These are phyloP conservation scores for Macrolepiota albuminosa DNA, from an alignment of 768 basidiomycete species.

Conservation along the genomic window DNA sequence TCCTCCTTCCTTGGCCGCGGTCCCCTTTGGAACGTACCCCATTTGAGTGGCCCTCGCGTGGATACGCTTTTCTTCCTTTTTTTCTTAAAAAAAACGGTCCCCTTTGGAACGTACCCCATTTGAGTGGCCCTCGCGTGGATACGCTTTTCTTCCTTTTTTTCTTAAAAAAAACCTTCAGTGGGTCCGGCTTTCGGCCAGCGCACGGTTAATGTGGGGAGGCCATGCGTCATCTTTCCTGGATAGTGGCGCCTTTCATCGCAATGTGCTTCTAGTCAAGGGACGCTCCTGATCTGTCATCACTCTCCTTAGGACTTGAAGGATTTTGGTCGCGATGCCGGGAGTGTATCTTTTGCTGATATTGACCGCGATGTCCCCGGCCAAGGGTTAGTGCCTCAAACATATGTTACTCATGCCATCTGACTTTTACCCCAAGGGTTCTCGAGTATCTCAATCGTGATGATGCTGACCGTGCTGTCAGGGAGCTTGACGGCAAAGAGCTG, in stretches of 20 bases:
- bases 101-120: conserved; percentile 15
- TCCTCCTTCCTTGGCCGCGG: conserved; percentile 23
- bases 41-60: conserved; percentile 19
- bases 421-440: conserved; percentile 55
- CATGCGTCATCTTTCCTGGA: conserved; percentile 13
- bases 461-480: conserved; percentile 89
- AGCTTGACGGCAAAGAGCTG: conserved; percentile 82
- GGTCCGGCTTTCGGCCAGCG: conserved; percentile 15
- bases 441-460: conserved; percentile 89
- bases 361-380: conserved; percentile 82
- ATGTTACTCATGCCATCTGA: background rate
- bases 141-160: conserved; percentile 8
- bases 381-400: conserved; percentile 54
- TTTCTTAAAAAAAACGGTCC: conserved; percentile 11
- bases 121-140: conserved; percentile 20
- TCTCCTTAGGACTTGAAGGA: conserved; percentile 90
- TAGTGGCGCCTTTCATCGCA: conserved; percentile 17
- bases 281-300: conserved; percentile 40
- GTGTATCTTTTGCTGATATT: conserved; percentile 92
- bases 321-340: conserved; percentile 91
- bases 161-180: conserved; percentile 5
- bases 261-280: conserved; percentile 26
- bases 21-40: conserved; percentile 15
- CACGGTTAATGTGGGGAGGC: conserved; percentile 10
- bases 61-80: conserved; percentile 13